Conservation (phyloP, 129 eudicot species). For the Gnaphalium uliginosum region DNA sequence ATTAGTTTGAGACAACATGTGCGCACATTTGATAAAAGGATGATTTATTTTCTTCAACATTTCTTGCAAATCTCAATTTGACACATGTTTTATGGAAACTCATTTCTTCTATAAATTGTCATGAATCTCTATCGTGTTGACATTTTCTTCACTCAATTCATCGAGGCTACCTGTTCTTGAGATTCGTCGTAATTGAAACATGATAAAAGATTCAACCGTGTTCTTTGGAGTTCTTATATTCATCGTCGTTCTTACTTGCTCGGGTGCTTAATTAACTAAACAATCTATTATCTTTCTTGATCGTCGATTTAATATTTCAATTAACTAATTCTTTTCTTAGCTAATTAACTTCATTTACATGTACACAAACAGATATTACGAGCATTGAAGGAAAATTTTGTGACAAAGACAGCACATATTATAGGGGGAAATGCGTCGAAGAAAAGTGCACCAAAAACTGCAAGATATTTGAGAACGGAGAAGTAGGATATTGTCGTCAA, state of each 20-base stretch:
- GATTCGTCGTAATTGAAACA: constrained; percentile 1
- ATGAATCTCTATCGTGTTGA: background rate
- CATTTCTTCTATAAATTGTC: constrained; percentile 16
- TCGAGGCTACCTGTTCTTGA: background rate
- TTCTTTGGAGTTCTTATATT: constrained; percentile 3
- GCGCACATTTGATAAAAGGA: background rate
- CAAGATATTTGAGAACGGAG: constrained; percentile 13
- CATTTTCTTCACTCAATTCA: background rate
- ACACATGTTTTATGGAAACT: background rate
- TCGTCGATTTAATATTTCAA: background rate
- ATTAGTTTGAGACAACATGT: too few relatives aligned
- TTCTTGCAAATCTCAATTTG: background rate
- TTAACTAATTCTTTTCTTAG: background rate
- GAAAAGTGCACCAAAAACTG: constrained; percentile 1
- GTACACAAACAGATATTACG: background rate
- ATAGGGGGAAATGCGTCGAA: constrained; percentile 23
- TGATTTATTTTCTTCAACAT: background rate
- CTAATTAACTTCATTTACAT: background rate
- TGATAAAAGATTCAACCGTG: background rate
- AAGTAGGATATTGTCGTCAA: constrained; percentile 18
- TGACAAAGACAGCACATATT: constrained; percentile 15
- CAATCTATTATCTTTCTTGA: background rate
- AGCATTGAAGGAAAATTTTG: background rate
- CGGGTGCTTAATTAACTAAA: constrained; percentile 23
- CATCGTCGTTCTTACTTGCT: constrained; percentile 11